Base-by-base conservation (phyloP, 2,329 filamentous ascomycete genomes). In the Leptoxyphium fumago region DNA sequence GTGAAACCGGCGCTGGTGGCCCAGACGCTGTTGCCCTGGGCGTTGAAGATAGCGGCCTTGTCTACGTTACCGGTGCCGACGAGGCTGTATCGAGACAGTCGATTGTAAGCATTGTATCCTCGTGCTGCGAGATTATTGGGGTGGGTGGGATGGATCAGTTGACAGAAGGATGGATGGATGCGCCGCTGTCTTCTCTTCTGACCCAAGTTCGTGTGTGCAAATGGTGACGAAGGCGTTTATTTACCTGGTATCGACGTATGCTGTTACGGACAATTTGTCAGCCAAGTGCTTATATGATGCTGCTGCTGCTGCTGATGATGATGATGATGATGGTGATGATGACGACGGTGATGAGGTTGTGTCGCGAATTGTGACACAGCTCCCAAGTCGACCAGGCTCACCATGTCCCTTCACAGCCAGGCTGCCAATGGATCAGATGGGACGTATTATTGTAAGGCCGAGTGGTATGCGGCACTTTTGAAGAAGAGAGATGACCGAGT, bases 1-100 rank as follows among this genome's bases (percentile, higher is more conserved):
- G 72, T 69, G 70, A 94, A 94, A 54, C 72, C 75, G 43, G 74
- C 17, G 26, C 78, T 79, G 38, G 71, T 63, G 48, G 86, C 86
- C 85, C 86, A 93, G 56, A 77, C 73, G 62, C 80, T 86, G 67
- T 84, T 83, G 57, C 86, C 84, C 55, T 82, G 82, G 52, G 68
- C 69, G 66, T 82, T 87, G 72, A 91, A 78, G 64, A 94, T 87
- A 61, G 84, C 83, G 57, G 75, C 87, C 70, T 86, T 81, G 70
- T 91, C 82, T 60, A 94, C 67, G 63, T 88, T 80, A 59, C 80
- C 80, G 57, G 74, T 80, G 68, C 74, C 81, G 60, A 93, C 75
- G 58, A 94, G 78, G 75, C 86, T 94, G 61, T 55, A 26, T 34
- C 29, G 45, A 34, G 30, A 43, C 45, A 50, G 60, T 57, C 40